Conservation (phyloP, 164 flowering plant species). For the Tetrastigma voinierianum region DNA sequence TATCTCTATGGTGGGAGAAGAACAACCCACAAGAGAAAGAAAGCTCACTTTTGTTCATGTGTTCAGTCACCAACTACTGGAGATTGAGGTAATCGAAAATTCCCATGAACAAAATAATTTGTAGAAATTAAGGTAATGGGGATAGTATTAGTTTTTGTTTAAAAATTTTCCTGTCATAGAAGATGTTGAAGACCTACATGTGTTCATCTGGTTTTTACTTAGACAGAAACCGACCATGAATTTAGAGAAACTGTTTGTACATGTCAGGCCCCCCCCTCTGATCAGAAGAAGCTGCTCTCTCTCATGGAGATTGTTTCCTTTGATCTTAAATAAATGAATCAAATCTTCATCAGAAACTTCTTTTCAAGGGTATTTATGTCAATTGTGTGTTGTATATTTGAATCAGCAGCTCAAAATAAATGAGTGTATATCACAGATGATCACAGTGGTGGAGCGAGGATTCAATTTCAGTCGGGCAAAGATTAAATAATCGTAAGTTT, state of each 20-base stretch:
- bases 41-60: slow-evolving; percentile 46
- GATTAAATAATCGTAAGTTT: too few relatives aligned
- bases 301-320: slow-evolving; percentile 4
- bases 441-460: too few relatives aligned
- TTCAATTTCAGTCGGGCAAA: too few relatives aligned
- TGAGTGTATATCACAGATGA: too few relatives aligned
- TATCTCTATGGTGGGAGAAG: slow-evolving; percentile 50
- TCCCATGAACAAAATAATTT: neutral
- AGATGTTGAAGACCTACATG: neutral
- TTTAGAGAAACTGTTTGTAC: slow-evolving; percentile 27
- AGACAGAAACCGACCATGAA: slow-evolving; percentile 8
- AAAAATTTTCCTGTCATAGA: slow-evolving; percentile 8
- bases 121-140: slow-evolving; percentile 1
- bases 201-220: neutral
- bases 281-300: slow-evolving; percentile 7
- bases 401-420: too few relatives aligned
- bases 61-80: slow-evolving; percentile 46
- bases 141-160: slow-evolving; percentile 11
- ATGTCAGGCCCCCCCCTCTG: slow-evolving; percentile 14
- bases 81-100: slow-evolving; percentile 30
- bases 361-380: neutral
- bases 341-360: neutral
- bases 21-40: slow-evolving; percentile 36
- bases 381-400: neutral
- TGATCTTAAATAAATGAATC: slow-evolving; percentile 4